Conservation (phyloP, 371 early-diverging fungal species). For the Coelomomyces lativittatus region DNA sequence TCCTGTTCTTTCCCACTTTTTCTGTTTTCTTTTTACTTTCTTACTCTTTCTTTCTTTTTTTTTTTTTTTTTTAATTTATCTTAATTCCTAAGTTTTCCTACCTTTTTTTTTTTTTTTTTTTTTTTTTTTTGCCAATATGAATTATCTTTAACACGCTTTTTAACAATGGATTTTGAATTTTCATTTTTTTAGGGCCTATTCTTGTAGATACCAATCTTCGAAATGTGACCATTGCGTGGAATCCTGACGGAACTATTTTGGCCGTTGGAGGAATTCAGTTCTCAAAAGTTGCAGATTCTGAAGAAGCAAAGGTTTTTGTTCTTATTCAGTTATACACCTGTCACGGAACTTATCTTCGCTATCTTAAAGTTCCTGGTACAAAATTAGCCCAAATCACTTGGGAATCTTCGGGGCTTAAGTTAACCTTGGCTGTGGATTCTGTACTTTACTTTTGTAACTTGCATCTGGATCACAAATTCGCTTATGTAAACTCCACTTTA, state of each 20-base stretch:
- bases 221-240: slow-evolving; percentile 18
- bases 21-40: too few relatives aligned
- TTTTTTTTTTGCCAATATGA: too few relatives aligned
- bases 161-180: too few relatives aligned
- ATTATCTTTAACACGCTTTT: too few relatives aligned
- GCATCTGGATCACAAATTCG: slow-evolving; percentile 21
- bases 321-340: slow-evolving; percentile 29
- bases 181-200: slow-evolving; percentile 13
- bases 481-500: slow-evolving; percentile 13
- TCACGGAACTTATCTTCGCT: slow-evolving; percentile 21
- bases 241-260: slow-evolving; percentile 18
- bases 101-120: too few relatives aligned
- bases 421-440: slow-evolving; percentile 30
- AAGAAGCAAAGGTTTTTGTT: slow-evolving; percentile 22
- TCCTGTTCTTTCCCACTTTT: too few relatives aligned
- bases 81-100: too few relatives aligned
- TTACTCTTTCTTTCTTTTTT: too few relatives aligned
- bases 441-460: slow-evolving; percentile 40
- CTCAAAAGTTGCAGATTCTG: slow-evolving; percentile 13
- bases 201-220: slow-evolving; percentile 24
- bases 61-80: too few relatives aligned
- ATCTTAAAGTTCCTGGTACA: slow-evolving; percentile 31
- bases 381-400: slow-evolving; percentile 19
- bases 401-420: slow-evolving; percentile 21
- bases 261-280: slow-evolving; percentile 25